Conservation (phyloP, 1,139 yeast genomes). For the Blastobotrys elegans region DNA sequence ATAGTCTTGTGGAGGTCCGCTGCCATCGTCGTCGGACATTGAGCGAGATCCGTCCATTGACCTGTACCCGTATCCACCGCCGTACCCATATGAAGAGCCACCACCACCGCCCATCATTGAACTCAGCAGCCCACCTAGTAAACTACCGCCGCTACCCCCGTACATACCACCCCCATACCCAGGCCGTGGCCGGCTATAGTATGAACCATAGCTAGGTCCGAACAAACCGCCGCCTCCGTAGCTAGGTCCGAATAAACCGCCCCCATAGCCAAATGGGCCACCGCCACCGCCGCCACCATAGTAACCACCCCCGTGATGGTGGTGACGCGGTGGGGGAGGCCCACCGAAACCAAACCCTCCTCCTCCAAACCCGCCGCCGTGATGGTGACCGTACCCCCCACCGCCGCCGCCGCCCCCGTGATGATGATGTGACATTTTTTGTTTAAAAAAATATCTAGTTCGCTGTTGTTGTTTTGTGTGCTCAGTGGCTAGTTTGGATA, state of each 20-base stretch:
- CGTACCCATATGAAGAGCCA: background rate
- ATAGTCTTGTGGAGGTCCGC: no score
- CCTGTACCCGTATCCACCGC: background rate
- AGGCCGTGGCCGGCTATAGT: background rate
- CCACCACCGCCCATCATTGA: background rate
- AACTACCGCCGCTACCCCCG: background rate
- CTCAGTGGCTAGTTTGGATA: no score
- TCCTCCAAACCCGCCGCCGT: background rate
- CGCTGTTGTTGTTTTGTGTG: no score
- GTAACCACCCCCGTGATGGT: background rate
- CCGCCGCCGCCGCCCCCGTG: background rate
- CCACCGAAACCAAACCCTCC: background rate
- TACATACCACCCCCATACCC: background rate
- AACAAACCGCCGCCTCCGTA: background rate
- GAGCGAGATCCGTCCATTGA: background rate
- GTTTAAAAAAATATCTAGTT: no score
- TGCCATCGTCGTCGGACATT: background rate
- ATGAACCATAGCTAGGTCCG: background rate
- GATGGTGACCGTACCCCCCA: background rate
- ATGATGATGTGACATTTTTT: constrained; percentile 3
- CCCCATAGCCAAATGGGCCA: background rate
- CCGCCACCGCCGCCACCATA: background rate
- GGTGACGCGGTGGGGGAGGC: background rate
- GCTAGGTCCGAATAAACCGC: background rate
- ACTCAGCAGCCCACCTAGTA: background rate